phyloP scores from a whole-genome alignment of 2,329 filamentous ascomycete species.

The Pseudopyricularia javanii region DNA sequence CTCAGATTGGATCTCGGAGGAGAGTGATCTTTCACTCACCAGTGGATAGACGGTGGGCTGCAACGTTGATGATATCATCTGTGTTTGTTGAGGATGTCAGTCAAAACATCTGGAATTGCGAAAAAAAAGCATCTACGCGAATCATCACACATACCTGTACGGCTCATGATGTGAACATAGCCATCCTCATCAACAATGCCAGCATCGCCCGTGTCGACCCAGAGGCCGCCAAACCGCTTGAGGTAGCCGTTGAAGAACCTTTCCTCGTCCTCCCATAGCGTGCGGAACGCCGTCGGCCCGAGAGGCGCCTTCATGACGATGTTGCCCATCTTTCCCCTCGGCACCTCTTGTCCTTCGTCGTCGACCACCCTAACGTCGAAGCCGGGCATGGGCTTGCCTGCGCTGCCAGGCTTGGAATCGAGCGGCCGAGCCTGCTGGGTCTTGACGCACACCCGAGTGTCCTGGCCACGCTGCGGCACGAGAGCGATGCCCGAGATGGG shows the following conservation, averaged over 20 bases:
- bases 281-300: conserved; percentile 76
- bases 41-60: conserved; percentile 80
- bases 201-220: conserved; percentile 86
- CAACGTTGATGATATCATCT: conserved; percentile 94
- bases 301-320: conserved; percentile 76
- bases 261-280: conserved; percentile 74
- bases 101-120: conserved; percentile 26
- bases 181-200: conserved; percentile 71
- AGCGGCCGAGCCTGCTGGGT: conserved; percentile 31
- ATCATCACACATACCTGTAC: conserved; percentile 17
- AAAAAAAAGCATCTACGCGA: conserved; percentile 41
- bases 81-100: neutral
- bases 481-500: conserved; percentile 45
- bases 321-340: conserved; percentile 73
- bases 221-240: conserved; percentile 66
- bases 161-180: conserved; percentile 52
- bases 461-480: conserved; percentile 43
- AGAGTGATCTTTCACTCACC: conserved; percentile 34
- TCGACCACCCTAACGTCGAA: conserved; percentile 81
- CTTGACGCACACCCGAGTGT: conserved; percentile 31
- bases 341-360: conserved; percentile 61
- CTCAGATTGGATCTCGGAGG: neutral
- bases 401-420: conserved; percentile 67
- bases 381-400: conserved; percentile 82
- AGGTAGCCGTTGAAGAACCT: conserved; percentile 79